Base-by-base conservation (phyloP, 2,329 filamentous ascomycete genomes). In the Venturia oleaginea region DNA sequence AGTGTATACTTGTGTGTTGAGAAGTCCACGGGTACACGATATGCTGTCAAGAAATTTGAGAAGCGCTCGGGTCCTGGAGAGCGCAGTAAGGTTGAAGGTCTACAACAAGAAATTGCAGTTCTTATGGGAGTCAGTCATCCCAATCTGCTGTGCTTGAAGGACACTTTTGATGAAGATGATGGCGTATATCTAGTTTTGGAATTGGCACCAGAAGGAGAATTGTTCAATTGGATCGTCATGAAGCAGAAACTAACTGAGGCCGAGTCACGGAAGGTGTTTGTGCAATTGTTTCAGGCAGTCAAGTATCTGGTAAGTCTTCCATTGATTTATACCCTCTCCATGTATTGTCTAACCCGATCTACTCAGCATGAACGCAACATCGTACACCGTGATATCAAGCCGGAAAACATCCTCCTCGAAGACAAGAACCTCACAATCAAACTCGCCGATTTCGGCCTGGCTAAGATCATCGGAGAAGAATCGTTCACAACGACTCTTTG, bases 381-480 rank as follows among this genome's bases (percentile, higher is more conserved):
- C 74, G 92, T 97, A 5, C 94, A 99, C 75, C 89, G 94, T 65
- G 94, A 99, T 71, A 97, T 99, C 77, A 97, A 97, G 76, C 93
- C 92, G 0, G 93, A 97, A 73, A 97, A 97, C 71, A 97, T 99
- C 40, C 79, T 99, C 10, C 79, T 99, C 42, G 86, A 89, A 5
- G 91, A 97, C 76, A 91, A 91, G 71, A 83, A 94, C 40, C 78
- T 97, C 34, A 87, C 87, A 66, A 88, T 96, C 68, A 99, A 99
- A 77, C 79, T 99, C 67, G 94, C 92, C 24, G 94, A 99, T 76
- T 99, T 99, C 76, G 94, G 94, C 57, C 83, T 99, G 43, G 93
- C 94, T 51, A 99, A 99, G 78, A 97, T 99, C 68, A 96, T 99
- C 68, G 95, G 95, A 67, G 94, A 99, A 74, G 92, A 97, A 73